These are phyloP conservation scores for Ustilago trichophora DNA, from an alignment of 1,284 basidiomycete genomes.

Conservation along the genomic window DNA sequence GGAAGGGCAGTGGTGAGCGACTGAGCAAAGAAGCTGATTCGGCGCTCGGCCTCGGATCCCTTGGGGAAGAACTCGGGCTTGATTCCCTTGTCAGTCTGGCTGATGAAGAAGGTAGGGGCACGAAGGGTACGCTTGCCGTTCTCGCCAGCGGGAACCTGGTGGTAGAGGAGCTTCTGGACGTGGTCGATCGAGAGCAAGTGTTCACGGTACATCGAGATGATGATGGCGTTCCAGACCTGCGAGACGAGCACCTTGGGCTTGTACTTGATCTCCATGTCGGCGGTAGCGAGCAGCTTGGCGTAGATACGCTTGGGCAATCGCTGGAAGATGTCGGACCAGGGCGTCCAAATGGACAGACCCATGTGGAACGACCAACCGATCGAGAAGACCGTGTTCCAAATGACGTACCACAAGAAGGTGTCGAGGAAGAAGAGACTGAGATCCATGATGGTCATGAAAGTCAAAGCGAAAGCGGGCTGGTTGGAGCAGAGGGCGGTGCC, in stretches of 20 bases:
- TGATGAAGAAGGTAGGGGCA: conserved; percentile 66
- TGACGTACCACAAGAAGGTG: conserved; percentile 67
- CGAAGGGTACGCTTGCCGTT: conserved; percentile 66
- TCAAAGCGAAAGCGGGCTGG: conserved; percentile 64
- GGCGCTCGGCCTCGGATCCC: conserved; percentile 66
- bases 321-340: conserved; percentile 67
- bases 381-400: conserved; percentile 67
- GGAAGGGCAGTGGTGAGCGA: conserved; percentile 64
- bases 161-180: conserved; percentile 66
- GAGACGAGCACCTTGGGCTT: conserved; percentile 67
- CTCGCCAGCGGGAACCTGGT: conserved; percentile 65
- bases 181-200: conserved; percentile 66
- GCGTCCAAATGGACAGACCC: conserved; percentile 67
- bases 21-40: conserved; percentile 67
- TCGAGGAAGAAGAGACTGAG: conserved; percentile 66
- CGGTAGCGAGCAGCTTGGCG: conserved; percentile 65
- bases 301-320: conserved; percentile 67
- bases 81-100: conserved; percentile 64
- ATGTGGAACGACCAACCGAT: conserved; percentile 66
- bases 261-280: conserved; percentile 67
- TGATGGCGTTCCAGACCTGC: conserved; percentile 67
- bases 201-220: conserved; percentile 67
- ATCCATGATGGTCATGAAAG: conserved; percentile 66
- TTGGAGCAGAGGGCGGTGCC: conserved; percentile 61
- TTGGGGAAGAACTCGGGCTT: conserved; percentile 67